Base-by-base conservation (phyloP, 768 basidiomycete species). In the Porpolomopsis calyptriformis region DNA sequence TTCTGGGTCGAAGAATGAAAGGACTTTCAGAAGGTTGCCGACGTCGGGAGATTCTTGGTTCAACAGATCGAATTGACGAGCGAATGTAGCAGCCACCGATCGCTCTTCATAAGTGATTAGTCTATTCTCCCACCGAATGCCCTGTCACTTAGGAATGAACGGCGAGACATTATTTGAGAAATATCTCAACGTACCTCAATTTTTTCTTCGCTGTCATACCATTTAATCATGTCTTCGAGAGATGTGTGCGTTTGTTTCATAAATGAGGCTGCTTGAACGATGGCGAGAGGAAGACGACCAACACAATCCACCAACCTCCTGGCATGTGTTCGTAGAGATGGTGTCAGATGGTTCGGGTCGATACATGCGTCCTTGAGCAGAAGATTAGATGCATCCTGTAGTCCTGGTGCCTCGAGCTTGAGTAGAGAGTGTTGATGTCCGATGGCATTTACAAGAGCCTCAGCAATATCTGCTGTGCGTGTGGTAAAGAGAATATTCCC, bases 81-180 rank as follows among this genome's bases (percentile, higher is more conserved):
- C 23, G 16, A 41, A 41, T 5, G 40, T 41, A 12, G 40, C 18
- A 22, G 40, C 40, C 24, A 41, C 40, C 14, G 40, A 41, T 41
- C 23, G 9, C 9, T 41, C 18, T 25, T 41, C 40, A 25, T 41
- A 41, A 25, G 14, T n/a, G 5, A 25, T 25, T 25, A 24, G 24
- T 11, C 14, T 25, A 26, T 41, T 41, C 22, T 24, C 19, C 40
- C 40, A 41, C 14, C 40, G 24, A 25, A 41, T 41, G 6, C 14
- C 11, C 40, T 41, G 10, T 26, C 24, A n/a, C 5, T 14, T 5
- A 22, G 18, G 19, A 19, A 41, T 25, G 2, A 6, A n/a, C 14
- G 27, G 14, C 14, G 18, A 18, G 12, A 5, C 12, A 22, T 22
- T 3, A 41, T 22, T 14, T 22, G 14, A n/a, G 24, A n/a, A 8